Evolutionary conservation across 495 filamentous ascomycete genomes (phyloP), one percentile per base, ranked within the genome.

Genomic region (Hypoxylon fragiforme): DNA sequence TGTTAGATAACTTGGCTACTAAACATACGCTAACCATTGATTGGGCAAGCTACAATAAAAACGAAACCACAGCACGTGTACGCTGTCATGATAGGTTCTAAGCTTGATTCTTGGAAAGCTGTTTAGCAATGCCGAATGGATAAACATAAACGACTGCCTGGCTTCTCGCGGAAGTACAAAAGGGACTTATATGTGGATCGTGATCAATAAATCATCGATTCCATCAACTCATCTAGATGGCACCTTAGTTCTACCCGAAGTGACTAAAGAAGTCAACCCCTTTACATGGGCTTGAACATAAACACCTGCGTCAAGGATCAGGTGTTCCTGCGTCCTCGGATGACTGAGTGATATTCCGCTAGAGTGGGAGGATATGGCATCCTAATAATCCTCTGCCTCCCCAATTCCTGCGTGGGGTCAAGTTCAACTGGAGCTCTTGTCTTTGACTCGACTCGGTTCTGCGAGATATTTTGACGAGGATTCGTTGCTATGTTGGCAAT

Each of bases 351-450:
- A 9, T 5, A 11, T 53, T 35, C 9, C 32, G 6, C 68, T 70
- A 85, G 48, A 91, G 42, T n/a, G 88, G 90, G 55, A 95, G 69
- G 28, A 96, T 78, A 77, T 95, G 90, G 67, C 92, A 97, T 24
- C 92, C 92, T 51, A 97, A 72, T 59, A 92, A 67, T 3, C 92
- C 92, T 62, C 89, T 80, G 7, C 92, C 92, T 38, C 92, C 92
- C 92, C 92, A 97, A 64, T 89, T 75, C 34, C 80, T 79, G 49
- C 83, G 77, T 34, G 92, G 92, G 44, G 74, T 86, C 50, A 97
- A 68, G 44, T 82, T 83, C 48, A 96, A 65, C 15, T 83, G 73
- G 42, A 92, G 63, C 43, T 90, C 85, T 46, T 83, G 69, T 40
- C 67, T 67, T 60, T 51, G 70, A 53, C 61, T 61, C 31, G 63